Conservation (phyloP, 2,329 filamentous ascomycete species). For the Aspergillus fijiensis region DNA sequence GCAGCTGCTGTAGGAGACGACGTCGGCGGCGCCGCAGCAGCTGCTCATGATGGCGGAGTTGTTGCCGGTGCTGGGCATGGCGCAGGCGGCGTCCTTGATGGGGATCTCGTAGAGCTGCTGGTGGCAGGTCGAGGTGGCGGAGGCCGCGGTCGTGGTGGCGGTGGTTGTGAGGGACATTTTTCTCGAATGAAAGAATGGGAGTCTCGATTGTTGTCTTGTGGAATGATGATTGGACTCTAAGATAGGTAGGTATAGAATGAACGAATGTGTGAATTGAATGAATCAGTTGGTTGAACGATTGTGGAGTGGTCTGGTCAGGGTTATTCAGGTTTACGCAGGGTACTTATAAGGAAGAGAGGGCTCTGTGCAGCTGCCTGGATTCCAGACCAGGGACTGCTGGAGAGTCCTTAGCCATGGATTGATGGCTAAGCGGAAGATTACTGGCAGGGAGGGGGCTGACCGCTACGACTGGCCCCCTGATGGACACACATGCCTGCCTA, state of each 20-base stretch:
- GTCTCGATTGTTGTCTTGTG: not conserved
- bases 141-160: conserved; percentile 16
- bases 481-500: not conserved
- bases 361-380: not conserved
- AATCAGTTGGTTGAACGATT: not conserved
- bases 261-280: not conserved
- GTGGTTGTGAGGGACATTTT: conserved; percentile 13
- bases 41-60: conserved; percentile 23
- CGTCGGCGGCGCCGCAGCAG: conserved; percentile 21
- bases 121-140: conserved; percentile 22
- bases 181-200: not conserved
- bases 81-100: conserved; percentile 25
- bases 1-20: conserved; percentile 23
- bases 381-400: not conserved
- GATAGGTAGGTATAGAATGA: not conserved
- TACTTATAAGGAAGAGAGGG: not conserved
- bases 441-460: not conserved
- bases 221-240: too few relatives aligned
- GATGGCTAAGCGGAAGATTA: not conserved
- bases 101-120: conserved; percentile 25
- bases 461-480: conserved; percentile 1
- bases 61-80: conserved; percentile 23
- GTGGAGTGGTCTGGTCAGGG: not conserved
- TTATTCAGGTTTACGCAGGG: not conserved
- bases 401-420: not conserved